Percentiles rank a stretch among this genome's conserved stretches.
Evolutionary conservation across 2,329 filamentous ascomycete species (phyloP).

Genomic region (Alternaria hordeiaustralica): DNA sequence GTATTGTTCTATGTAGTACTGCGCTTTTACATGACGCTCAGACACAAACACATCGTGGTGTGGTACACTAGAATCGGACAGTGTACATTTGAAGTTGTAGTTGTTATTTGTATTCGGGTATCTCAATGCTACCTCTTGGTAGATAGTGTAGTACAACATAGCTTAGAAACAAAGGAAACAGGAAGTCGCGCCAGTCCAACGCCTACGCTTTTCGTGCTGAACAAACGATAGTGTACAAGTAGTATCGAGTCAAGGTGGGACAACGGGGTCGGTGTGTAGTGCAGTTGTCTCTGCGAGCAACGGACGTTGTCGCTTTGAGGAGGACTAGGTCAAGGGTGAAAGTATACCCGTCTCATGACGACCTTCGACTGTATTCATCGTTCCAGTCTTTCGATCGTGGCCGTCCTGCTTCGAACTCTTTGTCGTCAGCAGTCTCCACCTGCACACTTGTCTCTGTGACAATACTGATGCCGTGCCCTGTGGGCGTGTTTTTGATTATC

Average conservation of each 20-base stretch:
- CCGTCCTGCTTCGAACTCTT: slow-evolving; percentile 7
- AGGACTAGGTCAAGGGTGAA: neutral
- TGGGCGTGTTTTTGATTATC: slow-evolving; percentile 37
- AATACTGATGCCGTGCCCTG: slow-evolving; percentile 31
- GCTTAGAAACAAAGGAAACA: neutral
- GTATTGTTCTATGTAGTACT: neutral
- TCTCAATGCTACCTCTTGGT: neutral
- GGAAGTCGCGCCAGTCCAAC: neutral
- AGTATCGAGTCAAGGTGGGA: neutral
- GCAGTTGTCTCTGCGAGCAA: neutral
- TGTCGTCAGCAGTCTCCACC: slow-evolving; percentile 31
- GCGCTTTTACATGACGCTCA: neutral
- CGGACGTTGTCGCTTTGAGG: neutral
- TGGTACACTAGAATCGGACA: neutral
- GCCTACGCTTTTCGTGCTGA: neutral
- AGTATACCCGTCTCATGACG: neutral
- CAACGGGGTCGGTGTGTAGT: neutral
- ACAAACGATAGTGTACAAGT: neutral
- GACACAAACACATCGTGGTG: neutral
- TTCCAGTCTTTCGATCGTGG: slow-evolving; percentile 19
- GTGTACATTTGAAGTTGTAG: neutral
- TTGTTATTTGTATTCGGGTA: neutral
- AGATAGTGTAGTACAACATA: neutral
- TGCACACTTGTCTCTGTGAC: slow-evolving; percentile 46
- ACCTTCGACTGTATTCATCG: neutral